These are phyloP conservation scores for Aureobasidium sp. DNA, from an alignment of 2,329 filamentous ascomycete species.

Conservation along the genomic window DNA sequence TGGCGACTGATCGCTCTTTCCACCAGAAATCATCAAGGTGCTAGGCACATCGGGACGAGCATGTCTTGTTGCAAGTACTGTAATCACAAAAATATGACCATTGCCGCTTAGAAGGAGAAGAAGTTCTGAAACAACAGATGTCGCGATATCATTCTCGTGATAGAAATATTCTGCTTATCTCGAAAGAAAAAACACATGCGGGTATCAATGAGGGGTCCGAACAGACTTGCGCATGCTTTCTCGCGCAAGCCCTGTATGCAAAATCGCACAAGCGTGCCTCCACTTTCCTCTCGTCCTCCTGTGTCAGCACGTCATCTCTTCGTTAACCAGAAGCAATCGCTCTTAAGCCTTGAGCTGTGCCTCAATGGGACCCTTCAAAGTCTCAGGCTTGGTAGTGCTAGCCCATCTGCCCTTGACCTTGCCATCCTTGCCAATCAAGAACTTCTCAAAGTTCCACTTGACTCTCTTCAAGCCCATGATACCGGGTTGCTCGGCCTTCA, in stretches of 20 bases:
- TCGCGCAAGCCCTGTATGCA: background rate
- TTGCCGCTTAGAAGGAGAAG: no score
- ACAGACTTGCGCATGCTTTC: background rate
- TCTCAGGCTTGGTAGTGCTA: conserved; percentile 78
- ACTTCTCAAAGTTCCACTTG: conserved; percentile 99
- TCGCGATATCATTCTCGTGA: background rate
- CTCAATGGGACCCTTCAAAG: conserved; percentile 66
- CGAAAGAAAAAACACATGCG: conserved; percentile 10
- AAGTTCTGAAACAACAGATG: background rate
- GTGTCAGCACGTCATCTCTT: background rate
- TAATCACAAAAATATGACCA: background rate
- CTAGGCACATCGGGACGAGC: no score
- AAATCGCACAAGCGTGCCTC: background rate
- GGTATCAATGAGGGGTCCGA: background rate
- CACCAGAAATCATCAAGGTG: no score
- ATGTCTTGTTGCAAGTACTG: no score
- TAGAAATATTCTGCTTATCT: background rate
- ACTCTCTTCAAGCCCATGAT: conserved; percentile 80
- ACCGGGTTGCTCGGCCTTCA: conserved; percentile 66
- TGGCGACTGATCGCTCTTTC: no score
- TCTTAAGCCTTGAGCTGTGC: conserved; percentile 53
- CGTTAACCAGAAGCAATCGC: no score
- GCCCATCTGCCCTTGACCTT: conserved; percentile 81
- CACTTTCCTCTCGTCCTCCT: background rate
- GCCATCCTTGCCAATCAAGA: conserved; percentile 78